phyloP scores from a whole-genome alignment of 2,329 filamentous ascomycete genomes.

The Aspergillus phoenicis region DNA sequence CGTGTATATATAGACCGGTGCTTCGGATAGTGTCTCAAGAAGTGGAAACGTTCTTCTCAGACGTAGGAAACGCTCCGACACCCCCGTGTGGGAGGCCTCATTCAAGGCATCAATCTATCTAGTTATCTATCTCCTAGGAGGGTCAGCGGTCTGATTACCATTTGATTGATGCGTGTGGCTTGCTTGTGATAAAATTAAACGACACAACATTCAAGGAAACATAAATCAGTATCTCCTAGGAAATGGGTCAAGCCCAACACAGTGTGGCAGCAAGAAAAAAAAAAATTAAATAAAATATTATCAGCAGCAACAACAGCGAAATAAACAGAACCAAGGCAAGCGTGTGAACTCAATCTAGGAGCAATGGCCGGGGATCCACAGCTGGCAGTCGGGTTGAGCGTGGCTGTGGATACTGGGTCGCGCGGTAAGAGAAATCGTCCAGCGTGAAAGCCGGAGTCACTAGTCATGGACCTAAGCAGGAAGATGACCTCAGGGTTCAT shows the following conservation, averaged over 20 bases:
- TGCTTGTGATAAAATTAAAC: background rate
- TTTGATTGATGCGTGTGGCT: background rate
- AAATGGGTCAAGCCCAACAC: background rate
- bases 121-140: slow-evolving; percentile 5
- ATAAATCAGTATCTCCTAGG: background rate
- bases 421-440: background rate
- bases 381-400: background rate
- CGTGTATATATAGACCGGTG: slow-evolving; percentile 8
- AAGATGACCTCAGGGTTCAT: slow-evolving; percentile 12
- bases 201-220: background rate
- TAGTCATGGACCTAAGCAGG: background rate
- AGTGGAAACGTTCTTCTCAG: background rate
- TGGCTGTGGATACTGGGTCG: slow-evolving; percentile 8
- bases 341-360: slow-evolving; percentile 3
- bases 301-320: background rate
- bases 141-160: background rate
- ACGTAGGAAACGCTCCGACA: background rate
- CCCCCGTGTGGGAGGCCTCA: background rate
- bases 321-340: slow-evolving; percentile 6
- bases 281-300: background rate
- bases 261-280: background rate
- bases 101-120: background rate
- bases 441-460: background rate
- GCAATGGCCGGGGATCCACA: background rate
- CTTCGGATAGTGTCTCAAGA: background rate